Percentiles rank a stretch among this genome's conserved stretches.
Evolutionary conservation across 2,329 filamentous ascomycete species (phyloP).

Genomic region (Penicillium italicum): DNA sequence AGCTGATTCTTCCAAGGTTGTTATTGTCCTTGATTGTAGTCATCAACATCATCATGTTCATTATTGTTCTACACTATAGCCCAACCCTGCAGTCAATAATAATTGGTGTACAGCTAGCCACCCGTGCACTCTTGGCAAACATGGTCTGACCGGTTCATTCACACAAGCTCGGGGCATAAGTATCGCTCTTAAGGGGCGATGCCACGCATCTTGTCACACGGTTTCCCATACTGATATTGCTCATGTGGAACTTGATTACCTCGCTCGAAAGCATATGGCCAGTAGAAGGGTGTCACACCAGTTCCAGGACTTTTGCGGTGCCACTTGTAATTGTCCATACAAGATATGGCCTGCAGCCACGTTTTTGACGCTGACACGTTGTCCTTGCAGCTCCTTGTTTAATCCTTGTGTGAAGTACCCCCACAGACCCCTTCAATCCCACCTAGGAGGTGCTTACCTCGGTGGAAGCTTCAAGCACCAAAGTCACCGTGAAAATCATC

Average conservation of each 20-base stretch:
- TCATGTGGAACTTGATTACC: constrained; percentile 44
- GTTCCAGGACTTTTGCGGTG: not conserved
- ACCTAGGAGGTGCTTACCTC: constrained; percentile 47
- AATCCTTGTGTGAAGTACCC: constrained; percentile 58
- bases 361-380: constrained; percentile 52
- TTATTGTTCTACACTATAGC: not conserved
- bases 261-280: constrained; percentile 43
- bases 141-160: constrained; percentile 45
- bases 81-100: not conserved
- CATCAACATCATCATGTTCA: not conserved
- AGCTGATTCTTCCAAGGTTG: not conserved
- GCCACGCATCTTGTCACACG: constrained; percentile 30
- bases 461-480: constrained; percentile 47
- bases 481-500: constrained; percentile 32
- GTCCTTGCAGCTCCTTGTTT: constrained; percentile 53
- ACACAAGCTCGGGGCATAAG: constrained; percentile 44
- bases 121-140: constrained; percentile 43
- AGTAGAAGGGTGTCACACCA: constrained; percentile 44
- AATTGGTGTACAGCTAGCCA: constrained; percentile 39
- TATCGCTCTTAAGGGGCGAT: constrained; percentile 48
- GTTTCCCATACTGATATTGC: constrained; percentile 23
- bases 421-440: constrained; percentile 56
- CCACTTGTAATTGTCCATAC: constrained; percentile 43
- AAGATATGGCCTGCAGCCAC: constrained; percentile 54
- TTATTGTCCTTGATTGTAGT: not conserved